Evolutionary conservation across 2,329 filamentous ascomycete species (phyloP), one percentile per base, ranked within the genome.

Genomic region (Aurifilum marmelostoma): DNA sequence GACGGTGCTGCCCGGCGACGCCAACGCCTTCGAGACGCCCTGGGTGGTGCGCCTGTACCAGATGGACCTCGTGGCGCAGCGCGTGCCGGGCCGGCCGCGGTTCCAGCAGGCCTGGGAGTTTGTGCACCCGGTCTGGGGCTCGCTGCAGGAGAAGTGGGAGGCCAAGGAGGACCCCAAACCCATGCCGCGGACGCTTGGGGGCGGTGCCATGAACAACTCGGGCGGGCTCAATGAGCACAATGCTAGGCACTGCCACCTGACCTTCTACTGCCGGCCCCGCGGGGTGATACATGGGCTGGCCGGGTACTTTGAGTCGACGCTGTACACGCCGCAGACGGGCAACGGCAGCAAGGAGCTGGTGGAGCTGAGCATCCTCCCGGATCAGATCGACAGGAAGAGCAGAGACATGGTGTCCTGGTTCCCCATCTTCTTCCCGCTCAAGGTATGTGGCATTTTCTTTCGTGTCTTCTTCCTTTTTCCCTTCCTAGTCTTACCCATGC

Each of bases 371-470:
- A 99, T 92, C 4, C 91, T 97, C 75, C 97, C 96, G 0, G 92
- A 97, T 72, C 92, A 91, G 39, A 98, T 99, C 81, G 93, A 96
- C 67, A 83, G 83, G 68, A 98, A 98, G 87, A 97, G 94, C 84
- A 92, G 91, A 77, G 94, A 97, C 75, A 99, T 99, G 97, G 97
- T 97, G 72, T 97, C 93, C 67, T 99, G 96, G 96, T 99, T 99
- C 78, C 96, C 96, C 1, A 98, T 99, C 39, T 97, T 95, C 82
- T 99, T 99, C 77, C 96, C 97, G 0, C 82, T 99, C 18, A 97
- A 96, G 89, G 94, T 94, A 83, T 76, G 87, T 78, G 64, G 29
- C 27, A 2, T 43, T 27, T 27, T 34, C 1, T 16, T 37, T 32
- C 37, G 16, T 16, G 16, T 37, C 9, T 37, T 37, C 32, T 37